A percentile compares a stretch with the other conserved stretches of the same genome.
phyloP scores from a whole-genome alignment of 345 rosid species.

The Rhizophora apiculata region DNA sequence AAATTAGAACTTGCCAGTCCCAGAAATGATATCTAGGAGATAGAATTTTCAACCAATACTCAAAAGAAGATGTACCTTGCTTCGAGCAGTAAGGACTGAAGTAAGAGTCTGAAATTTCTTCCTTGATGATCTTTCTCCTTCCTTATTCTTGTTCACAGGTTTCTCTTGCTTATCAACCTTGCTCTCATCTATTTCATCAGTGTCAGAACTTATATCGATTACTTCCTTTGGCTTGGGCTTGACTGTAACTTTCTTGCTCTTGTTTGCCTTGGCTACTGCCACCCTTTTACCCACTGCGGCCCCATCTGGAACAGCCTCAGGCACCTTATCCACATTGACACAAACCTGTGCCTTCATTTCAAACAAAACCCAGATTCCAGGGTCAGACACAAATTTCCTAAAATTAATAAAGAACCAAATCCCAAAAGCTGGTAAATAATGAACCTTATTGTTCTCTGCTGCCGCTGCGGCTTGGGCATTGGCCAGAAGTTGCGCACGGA shows the following conservation, averaged over 20 bases:
- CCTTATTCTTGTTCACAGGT: conserved; percentile 26
- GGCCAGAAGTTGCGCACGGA: conserved; percentile 77
- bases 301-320: conserved; percentile 29
- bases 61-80: conserved; percentile 50
- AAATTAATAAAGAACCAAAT: too few species aligned
- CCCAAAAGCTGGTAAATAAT: not conserved
- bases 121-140: conserved; percentile 39
- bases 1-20: not conserved
- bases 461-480: conserved; percentile 77
- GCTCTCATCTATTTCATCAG: conserved; percentile 26
- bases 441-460: conserved; percentile 59
- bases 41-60: too few species aligned
- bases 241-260: conserved; percentile 43
- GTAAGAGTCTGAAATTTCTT: conserved; percentile 51
- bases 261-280: conserved; percentile 32
- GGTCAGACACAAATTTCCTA: not conserved
- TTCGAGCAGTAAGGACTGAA: conserved; percentile 74
- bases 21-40: too few species aligned
- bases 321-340: conserved; percentile 39
- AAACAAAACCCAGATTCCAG: conserved; percentile 6
- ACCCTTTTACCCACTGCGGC: conserved; percentile 23
- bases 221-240: conserved; percentile 56
- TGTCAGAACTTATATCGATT: conserved; percentile 61
- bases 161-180: conserved; percentile 31
- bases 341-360: conserved; percentile 44